These are phyloP conservation scores for Pholiota molesta DNA, from an alignment of 768 basidiomycete species.

Conservation along the genomic window DNA sequence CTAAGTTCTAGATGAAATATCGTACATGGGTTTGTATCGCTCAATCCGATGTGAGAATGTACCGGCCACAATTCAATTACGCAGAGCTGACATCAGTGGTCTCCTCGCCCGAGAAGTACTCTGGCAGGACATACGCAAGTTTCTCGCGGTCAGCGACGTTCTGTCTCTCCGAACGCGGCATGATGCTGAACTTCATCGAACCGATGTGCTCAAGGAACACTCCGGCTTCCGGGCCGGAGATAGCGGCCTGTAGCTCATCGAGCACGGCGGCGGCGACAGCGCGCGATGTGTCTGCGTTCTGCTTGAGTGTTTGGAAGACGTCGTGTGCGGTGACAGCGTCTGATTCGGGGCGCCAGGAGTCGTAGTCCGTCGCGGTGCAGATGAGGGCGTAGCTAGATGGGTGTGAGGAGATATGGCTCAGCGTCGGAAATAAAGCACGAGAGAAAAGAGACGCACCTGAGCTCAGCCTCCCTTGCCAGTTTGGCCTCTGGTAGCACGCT, in stretches of 20 bases:
- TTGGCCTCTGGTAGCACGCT: conserved; percentile 97
- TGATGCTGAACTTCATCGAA: conserved; percentile 84
- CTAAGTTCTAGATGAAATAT: no score
- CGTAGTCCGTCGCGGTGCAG: conserved; percentile 92
- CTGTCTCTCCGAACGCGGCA: conserved; percentile 64
- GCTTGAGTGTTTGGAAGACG: conserved; percentile 84
- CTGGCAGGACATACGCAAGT: conserved; percentile 76
- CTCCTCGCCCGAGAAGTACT: conserved; percentile 56
- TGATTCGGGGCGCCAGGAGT: conserved; percentile 86
- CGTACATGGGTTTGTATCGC: no score
- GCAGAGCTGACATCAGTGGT: conserved; percentile 11
- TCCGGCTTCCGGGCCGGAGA: conserved; percentile 34
- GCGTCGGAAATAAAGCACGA: background rate
- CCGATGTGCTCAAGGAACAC: conserved; percentile 73
- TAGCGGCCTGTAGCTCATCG: conserved; percentile 66
- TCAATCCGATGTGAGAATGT: no score
- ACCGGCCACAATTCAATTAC: background rate
- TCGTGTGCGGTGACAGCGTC: conserved; percentile 89
- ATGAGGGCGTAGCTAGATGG: conserved; percentile 82
- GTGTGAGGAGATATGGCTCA: background rate
- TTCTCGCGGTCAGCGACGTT: conserved; percentile 65
- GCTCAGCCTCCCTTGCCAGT: conserved; percentile 91
- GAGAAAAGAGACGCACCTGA: conserved; percentile 58
- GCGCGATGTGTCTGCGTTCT: conserved; percentile 87
- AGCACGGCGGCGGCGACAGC: conserved; percentile 72